Conservation (phyloP, 805 yeast genomes). For the Cyberlindnera sargentensis region DNA sequence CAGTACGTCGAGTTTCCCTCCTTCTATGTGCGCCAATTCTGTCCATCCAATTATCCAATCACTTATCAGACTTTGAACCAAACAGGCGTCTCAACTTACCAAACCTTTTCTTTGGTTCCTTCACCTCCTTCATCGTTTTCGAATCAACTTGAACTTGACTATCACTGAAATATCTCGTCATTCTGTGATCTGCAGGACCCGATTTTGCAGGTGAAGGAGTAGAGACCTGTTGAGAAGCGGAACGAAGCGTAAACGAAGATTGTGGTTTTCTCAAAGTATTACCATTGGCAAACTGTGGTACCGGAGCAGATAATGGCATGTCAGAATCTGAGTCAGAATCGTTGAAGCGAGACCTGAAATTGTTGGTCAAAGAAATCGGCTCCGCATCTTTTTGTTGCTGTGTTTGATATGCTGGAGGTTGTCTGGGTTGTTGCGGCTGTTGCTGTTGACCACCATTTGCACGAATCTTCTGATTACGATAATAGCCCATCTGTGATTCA, state of each 20-base stretch:
- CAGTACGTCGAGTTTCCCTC: too few species aligned
- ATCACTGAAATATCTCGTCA: conserved; percentile 25
- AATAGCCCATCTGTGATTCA: conserved; percentile 21
- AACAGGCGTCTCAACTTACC: conserved; percentile 34
- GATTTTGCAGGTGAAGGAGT: conserved; percentile 24
- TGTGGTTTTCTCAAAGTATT: conserved; percentile 21
- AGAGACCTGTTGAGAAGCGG: conserved; percentile 18
- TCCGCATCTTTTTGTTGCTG: conserved; percentile 1
- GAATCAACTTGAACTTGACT: conserved; percentile 7
- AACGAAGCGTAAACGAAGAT: conserved; percentile 21
- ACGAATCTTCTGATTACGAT: conserved; percentile 21
- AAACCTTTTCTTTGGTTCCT: conserved; percentile 21
- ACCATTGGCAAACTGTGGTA: conserved; percentile 5
- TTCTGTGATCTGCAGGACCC: conserved; percentile 16
- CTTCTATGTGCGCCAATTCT: too few species aligned
- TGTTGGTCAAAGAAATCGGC: conserved; percentile 20
- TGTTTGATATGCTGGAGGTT: conserved; percentile 8
- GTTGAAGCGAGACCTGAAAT: conserved; percentile 43
- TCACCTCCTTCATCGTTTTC: conserved; percentile 14
- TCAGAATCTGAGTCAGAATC: conserved; percentile 61
- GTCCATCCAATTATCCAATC: background rate
- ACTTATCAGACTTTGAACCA: conserved; percentile 17
- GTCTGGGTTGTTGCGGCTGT: conserved; percentile 2
- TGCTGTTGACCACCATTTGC: conserved; percentile 11
- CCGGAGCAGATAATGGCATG: conserved; percentile 18